These are phyloP conservation scores for Wickerhamiella parazyma DNA, from an alignment of 805 yeast species.

Conservation along the genomic window DNA sequence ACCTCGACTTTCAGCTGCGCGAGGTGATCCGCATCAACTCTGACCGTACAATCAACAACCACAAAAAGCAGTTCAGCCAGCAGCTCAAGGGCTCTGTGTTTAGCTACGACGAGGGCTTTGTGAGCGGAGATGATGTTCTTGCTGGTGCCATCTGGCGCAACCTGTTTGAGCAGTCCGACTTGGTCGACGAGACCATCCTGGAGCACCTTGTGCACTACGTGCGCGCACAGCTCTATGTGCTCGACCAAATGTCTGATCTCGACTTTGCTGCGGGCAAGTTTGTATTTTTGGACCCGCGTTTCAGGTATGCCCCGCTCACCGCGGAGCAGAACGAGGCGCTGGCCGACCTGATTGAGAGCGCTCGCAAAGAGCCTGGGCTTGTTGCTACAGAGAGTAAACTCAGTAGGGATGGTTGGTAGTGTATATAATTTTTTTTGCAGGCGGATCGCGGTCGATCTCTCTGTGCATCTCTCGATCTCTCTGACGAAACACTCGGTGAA, in stretches of 20 bases:
- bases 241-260: slow-evolving; percentile 74
- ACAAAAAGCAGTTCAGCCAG: slow-evolving; percentile 77
- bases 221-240: slow-evolving; percentile 76
- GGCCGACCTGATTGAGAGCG: slow-evolving; percentile 19
- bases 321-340: slow-evolving; percentile 37
- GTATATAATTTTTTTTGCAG: neutral
- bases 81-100: slow-evolving; percentile 82
- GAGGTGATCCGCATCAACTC: slow-evolving; percentile 77
- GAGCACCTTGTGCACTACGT: slow-evolving; percentile 86
- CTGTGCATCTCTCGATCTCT: too few species aligned
- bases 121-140: slow-evolving; percentile 47
- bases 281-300: slow-evolving; percentile 69
- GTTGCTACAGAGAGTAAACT: slow-evolving; percentile 16
- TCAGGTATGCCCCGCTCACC: slow-evolving; percentile 59
- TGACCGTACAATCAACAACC: slow-evolving; percentile 68
- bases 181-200: slow-evolving; percentile 66
- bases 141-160: slow-evolving; percentile 51
- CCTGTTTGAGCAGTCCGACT: slow-evolving; percentile 70
- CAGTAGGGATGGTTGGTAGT: slow-evolving; percentile 20
- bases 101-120: slow-evolving; percentile 85
- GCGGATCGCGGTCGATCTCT: neutral
- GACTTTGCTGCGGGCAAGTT: slow-evolving; percentile 89
- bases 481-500: too few species aligned
- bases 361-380: slow-evolving; percentile 17
- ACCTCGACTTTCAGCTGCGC: slow-evolving; percentile 72